Percentiles rank a stretch among this genome's conserved stretches.
Conservation (phyloP, 768 basidiomycete genomes). For the Gautieria morchelliformis region DNA sequence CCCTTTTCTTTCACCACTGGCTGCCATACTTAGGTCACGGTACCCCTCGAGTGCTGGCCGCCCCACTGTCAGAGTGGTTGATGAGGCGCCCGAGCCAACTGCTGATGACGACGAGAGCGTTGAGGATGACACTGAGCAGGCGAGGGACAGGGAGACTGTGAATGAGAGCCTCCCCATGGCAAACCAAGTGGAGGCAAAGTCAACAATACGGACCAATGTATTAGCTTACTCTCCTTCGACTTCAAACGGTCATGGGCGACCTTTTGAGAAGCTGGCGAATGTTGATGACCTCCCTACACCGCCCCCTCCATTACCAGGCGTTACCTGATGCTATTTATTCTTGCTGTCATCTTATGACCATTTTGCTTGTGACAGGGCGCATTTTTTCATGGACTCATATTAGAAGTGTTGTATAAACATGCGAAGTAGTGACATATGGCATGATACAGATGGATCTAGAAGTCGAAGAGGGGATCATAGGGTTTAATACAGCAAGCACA, state of each 20-base stretch:
- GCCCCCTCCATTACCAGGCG: background rate
- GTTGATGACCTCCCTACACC: background rate
- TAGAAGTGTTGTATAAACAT: background rate
- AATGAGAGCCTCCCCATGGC: background rate
- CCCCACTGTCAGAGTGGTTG: conserved; percentile 12
- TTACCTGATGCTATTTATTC: background rate
- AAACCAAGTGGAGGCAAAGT: background rate
- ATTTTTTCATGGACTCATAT: background rate
- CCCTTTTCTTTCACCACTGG: conserved; percentile 12
- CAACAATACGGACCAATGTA: background rate
- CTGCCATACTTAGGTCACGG: conserved; percentile 33
- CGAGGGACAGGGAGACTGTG: background rate
- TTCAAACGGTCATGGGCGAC: background rate
- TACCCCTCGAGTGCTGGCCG: conserved; percentile 37
- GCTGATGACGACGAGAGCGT: conserved; percentile 7
- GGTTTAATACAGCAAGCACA: background rate
- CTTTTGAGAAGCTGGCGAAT: background rate
- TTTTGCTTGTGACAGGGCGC: background rate
- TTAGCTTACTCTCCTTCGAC: background rate
- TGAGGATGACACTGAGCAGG: background rate
- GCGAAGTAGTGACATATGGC: background rate
- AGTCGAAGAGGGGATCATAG: background rate
- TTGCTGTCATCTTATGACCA: background rate
- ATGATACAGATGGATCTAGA: background rate
- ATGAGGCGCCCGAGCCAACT: conserved; percentile 14